Evolutionary conservation across 2,329 filamentous ascomycete genomes (phyloP).

Genomic region (Zasmidium angulare): DNA sequence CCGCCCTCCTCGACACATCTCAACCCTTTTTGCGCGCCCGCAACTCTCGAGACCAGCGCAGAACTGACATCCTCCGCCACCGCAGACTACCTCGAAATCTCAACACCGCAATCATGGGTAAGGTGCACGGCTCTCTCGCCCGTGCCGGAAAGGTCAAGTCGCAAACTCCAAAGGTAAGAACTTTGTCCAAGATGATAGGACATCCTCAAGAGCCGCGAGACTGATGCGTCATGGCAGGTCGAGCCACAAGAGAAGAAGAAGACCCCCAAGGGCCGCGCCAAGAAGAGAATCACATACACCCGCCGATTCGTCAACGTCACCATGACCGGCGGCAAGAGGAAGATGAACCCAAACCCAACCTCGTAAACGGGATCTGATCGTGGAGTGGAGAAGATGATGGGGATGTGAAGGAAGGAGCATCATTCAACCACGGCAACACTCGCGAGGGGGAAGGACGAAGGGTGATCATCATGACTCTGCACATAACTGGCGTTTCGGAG

Average conservation of each 20-base stretch:
- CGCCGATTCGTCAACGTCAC: conserved; percentile 98
- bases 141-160: conserved; percentile 99
- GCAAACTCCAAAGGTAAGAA: conserved; percentile 83
- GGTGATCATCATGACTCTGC: conserved; percentile 3
- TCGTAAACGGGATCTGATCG: conserved; percentile 49
- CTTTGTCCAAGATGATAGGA: conserved; percentile 2
- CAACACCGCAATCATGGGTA: conserved; percentile 70
- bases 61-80: conserved; percentile 22
- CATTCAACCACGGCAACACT: background rate
- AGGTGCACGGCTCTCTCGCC: conserved; percentile 91
- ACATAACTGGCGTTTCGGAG: conserved; percentile 13
- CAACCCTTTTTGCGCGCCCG: background rate
- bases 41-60: conserved; percentile 5
- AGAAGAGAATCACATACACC: conserved; percentile 96
- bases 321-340: conserved; percentile 96
- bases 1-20: background rate
- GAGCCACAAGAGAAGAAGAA: conserved; percentile 95
- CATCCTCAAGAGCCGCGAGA: conserved; percentile 1
- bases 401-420: conserved; percentile 7
- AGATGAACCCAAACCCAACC: conserved; percentile 90
- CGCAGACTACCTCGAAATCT: conserved; percentile 16
- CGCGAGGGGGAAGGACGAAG: background rate
- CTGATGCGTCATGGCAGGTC: conserved; percentile 56
- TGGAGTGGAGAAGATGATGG: conserved; percentile 1
- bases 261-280: conserved; percentile 92